Conservation (phyloP, 2,329 filamentous ascomycete species). For the Uncinocarpus reesii region DNA sequence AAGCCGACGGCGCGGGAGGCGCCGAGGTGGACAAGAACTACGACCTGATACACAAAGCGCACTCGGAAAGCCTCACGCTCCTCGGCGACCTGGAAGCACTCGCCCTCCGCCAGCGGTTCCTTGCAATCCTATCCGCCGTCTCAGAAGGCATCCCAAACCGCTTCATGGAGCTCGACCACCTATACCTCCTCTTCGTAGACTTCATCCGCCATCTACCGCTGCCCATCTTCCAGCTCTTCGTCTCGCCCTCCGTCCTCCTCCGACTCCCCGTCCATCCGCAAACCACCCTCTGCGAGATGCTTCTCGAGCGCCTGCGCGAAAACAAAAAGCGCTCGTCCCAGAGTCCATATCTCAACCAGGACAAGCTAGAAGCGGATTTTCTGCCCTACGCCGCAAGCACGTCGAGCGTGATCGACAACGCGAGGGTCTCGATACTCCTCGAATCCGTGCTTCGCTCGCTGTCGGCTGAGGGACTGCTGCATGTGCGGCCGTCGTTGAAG, state of each 20-base stretch:
- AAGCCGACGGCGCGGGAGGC: background rate
- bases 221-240: slow-evolving; percentile 37
- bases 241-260: slow-evolving; percentile 37
- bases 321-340: slow-evolving; percentile 31
- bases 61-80: slow-evolving; percentile 21
- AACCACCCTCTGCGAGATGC: slow-evolving; percentile 44
- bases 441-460: slow-evolving; percentile 54
- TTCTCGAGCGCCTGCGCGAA: slow-evolving; percentile 43
- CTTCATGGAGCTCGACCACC: slow-evolving; percentile 31
- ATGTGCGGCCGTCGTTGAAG: slow-evolving; percentile 30
- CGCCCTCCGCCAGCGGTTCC: slow-evolving; percentile 37
- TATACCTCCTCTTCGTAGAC: slow-evolving; percentile 38
- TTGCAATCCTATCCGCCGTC: slow-evolving; percentile 34
- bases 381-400: slow-evolving; percentile 56
- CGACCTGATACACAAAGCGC: slow-evolving; percentile 13
- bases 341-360: slow-evolving; percentile 39
- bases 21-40: slow-evolving; percentile 12
- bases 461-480: slow-evolving; percentile 27
- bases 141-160: slow-evolving; percentile 27
- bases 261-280: slow-evolving; percentile 33
- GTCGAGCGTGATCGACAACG: slow-evolving; percentile 54
- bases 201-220: slow-evolving; percentile 39
- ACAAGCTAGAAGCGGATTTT: slow-evolving; percentile 50
- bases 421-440: slow-evolving; percentile 58
- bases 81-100: slow-evolving; percentile 34